phyloP scores from a whole-genome alignment of 768 basidiomycete genomes.

The Lactarius vividus region DNA sequence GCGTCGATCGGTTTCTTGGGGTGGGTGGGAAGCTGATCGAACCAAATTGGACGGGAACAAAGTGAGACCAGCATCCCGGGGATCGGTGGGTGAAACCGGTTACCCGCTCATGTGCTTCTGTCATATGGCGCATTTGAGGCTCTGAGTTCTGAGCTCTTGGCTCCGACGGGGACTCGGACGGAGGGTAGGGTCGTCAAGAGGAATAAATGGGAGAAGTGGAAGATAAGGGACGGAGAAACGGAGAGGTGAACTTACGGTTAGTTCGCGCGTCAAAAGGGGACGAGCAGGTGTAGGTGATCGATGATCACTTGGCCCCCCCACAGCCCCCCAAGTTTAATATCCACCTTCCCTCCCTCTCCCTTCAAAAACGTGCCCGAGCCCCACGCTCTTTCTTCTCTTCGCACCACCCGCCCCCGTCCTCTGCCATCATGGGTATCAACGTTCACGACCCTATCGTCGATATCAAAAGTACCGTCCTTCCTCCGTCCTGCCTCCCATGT shows the following conservation, averaged over 20 bases:
- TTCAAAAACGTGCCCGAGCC: not conserved
- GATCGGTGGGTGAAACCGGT: not conserved
- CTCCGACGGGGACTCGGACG: not conserved
- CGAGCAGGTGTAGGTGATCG: not conserved
- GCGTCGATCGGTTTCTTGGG: not conserved
- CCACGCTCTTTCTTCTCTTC: not conserved
- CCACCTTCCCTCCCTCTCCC: not conserved
- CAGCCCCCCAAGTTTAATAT: not conserved
- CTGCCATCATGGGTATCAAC: conserved; percentile 22
- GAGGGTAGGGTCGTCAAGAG: not conserved
- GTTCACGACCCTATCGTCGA: conserved; percentile 24
- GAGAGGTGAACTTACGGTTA: not conserved
- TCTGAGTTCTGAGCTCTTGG: not conserved
- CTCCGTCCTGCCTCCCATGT: too few species aligned
- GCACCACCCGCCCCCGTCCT: not conserved
- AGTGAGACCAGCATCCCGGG: not conserved
- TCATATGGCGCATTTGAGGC: not conserved
- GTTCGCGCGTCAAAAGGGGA: not conserved
- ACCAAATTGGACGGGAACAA: not conserved
- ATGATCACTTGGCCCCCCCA: not conserved
- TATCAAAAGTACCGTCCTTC: conserved; percentile 19
- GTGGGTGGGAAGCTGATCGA: too few species aligned
- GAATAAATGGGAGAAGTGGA: not conserved
- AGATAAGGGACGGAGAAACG: not conserved
- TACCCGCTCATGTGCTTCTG: not conserved